Percentiles rank a stretch among this genome's conserved stretches.
Conservation (phyloP, 2,329 filamentous ascomycete genomes). For the Penicillium sp. region DNA sequence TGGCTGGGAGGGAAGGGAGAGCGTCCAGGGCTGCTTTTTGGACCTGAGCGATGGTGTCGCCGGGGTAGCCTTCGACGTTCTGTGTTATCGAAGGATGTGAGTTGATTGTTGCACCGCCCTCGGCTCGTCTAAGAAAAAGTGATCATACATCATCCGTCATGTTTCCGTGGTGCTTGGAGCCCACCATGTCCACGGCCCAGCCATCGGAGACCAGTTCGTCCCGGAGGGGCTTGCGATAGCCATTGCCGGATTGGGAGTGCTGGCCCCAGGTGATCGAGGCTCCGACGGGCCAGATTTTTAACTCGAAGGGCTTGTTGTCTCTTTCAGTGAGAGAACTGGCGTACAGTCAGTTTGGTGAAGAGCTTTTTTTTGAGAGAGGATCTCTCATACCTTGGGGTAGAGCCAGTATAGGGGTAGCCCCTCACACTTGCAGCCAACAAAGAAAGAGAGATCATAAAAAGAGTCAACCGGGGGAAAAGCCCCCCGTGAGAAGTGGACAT, state of each 20-base stretch:
- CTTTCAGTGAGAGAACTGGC: background rate
- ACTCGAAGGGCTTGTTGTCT: background rate
- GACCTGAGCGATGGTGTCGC: background rate
- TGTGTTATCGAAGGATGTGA: background rate
- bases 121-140: too few species aligned
- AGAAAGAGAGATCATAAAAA: background rate
- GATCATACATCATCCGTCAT: constrained; percentile 15
- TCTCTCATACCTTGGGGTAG: background rate
- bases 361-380: background rate
- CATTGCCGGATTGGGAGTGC: constrained; percentile 12
- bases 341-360: background rate
- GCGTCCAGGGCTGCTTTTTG: background rate
- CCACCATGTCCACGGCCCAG: constrained; percentile 20
- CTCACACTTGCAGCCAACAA: background rate
- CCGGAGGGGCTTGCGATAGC: constrained; percentile 16
- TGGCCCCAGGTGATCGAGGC: constrained; percentile 19
- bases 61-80: background rate
- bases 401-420: background rate
- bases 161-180: constrained; percentile 10
- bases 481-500: background rate
- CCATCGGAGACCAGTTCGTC: constrained; percentile 12
- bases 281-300: constrained; percentile 8
- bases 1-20: background rate
- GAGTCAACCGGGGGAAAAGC: background rate
- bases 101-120: background rate